phyloP scores from a whole-genome alignment of 2,329 filamentous ascomycete species.

The Clonostachys byssicola region DNA sequence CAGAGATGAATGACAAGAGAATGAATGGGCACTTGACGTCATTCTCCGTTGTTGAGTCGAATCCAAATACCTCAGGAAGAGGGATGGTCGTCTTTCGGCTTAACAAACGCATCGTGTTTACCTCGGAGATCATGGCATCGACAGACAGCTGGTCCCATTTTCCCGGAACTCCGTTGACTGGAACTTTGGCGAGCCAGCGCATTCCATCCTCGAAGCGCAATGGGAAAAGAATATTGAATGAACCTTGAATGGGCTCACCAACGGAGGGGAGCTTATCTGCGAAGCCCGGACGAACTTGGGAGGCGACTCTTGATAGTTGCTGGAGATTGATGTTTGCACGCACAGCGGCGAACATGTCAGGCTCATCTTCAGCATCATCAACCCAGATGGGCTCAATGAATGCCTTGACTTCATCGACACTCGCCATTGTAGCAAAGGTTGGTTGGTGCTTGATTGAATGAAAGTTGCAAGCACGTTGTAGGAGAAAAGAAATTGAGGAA shows the following conservation, averaged over 20 bases:
- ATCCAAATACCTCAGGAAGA: conserved; percentile 18
- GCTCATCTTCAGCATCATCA: too few relatives aligned
- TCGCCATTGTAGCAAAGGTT: too few relatives aligned
- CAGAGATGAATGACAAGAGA: conserved; percentile 14
- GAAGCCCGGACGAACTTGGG: too few relatives aligned
- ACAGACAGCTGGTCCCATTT: conserved; percentile 7
- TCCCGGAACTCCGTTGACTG: conserved; percentile 9
- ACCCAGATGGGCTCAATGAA: too few relatives aligned
- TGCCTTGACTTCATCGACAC: too few relatives aligned
- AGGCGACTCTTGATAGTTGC: too few relatives aligned
- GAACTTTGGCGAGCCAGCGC: conserved; percentile 14
- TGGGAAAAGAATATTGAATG: conserved; percentile 14
- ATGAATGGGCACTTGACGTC: conserved; percentile 16
- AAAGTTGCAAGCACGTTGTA: too few relatives aligned
- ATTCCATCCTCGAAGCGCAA: conserved; percentile 9
- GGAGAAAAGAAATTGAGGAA: too few relatives aligned
- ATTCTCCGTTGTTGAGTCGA: conserved; percentile 14
- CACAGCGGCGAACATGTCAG: too few relatives aligned
- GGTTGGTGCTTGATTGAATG: too few relatives aligned
- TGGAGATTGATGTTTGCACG: too few relatives aligned
- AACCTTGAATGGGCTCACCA: conserved; percentile 10
- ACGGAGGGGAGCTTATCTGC: neutral
- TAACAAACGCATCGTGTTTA: conserved; percentile 18
- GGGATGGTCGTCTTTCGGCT: conserved; percentile 19
- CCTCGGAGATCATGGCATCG: conserved; percentile 12